phyloP scores from a whole-genome alignment of 176 grass and related monocot species.

The Alopecurus myosuroides region DNA sequence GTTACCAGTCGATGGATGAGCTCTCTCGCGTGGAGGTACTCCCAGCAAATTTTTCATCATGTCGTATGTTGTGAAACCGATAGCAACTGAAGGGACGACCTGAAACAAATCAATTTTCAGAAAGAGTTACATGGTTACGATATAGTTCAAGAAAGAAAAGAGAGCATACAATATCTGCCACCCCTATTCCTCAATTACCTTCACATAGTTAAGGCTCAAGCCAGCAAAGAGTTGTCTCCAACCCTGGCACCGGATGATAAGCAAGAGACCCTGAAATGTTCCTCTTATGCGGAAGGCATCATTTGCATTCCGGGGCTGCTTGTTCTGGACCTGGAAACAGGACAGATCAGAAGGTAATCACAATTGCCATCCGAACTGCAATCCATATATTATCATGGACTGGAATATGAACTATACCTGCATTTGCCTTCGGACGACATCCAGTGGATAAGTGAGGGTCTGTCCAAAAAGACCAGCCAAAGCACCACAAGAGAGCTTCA shows the following conservation, averaged over 20 bases:
- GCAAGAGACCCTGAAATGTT: constrained; percentile 62
- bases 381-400: background rate
- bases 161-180: background rate
- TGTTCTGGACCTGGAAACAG: constrained; percentile 67
- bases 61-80: constrained; percentile 96
- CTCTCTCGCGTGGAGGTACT: constrained; percentile 67
- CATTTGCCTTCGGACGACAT: constrained; percentile 99
- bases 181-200: constrained; percentile 49
- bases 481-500: constrained; percentile 88
- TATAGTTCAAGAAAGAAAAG: background rate
- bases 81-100: constrained; percentile 95
- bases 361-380: background rate
- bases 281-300: constrained; percentile 55
- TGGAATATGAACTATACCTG: constrained; percentile 51
- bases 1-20: constrained; percentile 21
- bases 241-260: constrained; percentile 61
- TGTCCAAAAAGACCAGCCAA: constrained; percentile 97
- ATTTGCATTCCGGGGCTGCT: constrained; percentile 37
- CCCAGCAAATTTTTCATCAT: constrained; percentile 77
- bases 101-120: constrained; percentile 21
- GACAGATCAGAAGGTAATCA: background rate
- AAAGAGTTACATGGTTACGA: background rate
- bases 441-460: constrained; percentile 91
- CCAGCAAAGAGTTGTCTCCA: constrained; percentile 95
- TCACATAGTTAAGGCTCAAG: constrained; percentile 95